phyloP scores from a whole-genome alignment of 2,329 filamentous ascomycete species.

The Cladorrhinum sp. region DNA sequence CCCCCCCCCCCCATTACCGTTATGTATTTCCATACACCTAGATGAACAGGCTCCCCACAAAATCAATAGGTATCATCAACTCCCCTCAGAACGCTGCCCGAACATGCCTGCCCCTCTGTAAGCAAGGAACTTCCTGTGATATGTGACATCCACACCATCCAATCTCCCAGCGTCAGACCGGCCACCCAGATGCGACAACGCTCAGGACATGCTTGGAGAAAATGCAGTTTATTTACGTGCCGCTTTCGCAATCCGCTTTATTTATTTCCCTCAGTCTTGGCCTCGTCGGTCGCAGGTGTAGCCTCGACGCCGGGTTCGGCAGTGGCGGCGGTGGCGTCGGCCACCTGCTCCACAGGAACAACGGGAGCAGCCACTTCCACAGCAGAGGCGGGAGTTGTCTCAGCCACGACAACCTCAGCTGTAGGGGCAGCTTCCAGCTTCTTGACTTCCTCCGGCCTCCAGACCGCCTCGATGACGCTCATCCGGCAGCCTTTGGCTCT shows the following conservation, averaged over 20 bases:
- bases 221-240: background rate
- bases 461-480: slow-evolving; percentile 39
- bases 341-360: background rate
- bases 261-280: slow-evolving; percentile 32
- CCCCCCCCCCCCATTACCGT: too few species aligned
- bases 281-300: background rate
- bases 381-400: background rate
- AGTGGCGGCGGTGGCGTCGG: background rate
- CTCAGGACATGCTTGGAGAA: background rate
- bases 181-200: too few species aligned
- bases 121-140: too few species aligned
- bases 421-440: background rate
- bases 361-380: background rate
- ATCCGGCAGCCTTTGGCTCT: slow-evolving; percentile 32
- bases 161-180: too few species aligned
- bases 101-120: too few species aligned
- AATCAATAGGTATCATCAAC: too few species aligned
- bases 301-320: background rate
- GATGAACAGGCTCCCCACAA: too few species aligned
- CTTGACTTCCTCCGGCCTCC: slow-evolving; percentile 25
- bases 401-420: background rate
- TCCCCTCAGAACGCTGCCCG: too few species aligned
- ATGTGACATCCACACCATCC: too few species aligned
- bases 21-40: too few species aligned
- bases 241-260: background rate